Percentiles rank a stretch among this genome's conserved stretches.
Evolutionary conservation across 345 rosid species (phyloP).

Genomic region (Aethionema arabicum): DNA sequence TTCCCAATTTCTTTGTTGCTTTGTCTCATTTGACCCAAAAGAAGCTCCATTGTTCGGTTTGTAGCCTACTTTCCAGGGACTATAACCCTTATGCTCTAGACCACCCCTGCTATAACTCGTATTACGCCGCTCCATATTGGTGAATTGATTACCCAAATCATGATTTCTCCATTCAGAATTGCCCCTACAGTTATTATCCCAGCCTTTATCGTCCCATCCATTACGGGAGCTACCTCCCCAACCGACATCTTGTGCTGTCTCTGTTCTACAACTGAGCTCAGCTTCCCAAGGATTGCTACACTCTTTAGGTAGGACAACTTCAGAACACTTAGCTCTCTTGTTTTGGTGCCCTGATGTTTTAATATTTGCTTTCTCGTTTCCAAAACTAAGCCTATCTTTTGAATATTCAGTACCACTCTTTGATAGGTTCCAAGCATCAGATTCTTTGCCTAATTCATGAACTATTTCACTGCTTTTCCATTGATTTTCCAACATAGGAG

Average conservation of each 20-base stretch:
- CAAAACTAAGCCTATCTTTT: slow-evolving; percentile 26
- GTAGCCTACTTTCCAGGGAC: slow-evolving; percentile 29
- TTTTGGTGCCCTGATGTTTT: slow-evolving; percentile 28
- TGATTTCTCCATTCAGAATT: slow-evolving; percentile 23
- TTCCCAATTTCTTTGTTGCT: slow-evolving; percentile 33
- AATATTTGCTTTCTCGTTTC: slow-evolving; percentile 34
- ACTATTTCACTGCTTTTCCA: slow-evolving; percentile 38
- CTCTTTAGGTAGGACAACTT: background rate
- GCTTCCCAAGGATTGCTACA: slow-evolving; percentile 37
- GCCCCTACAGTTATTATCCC: slow-evolving; percentile 24
- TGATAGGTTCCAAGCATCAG: slow-evolving; percentile 38
- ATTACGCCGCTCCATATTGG: slow-evolving; percentile 16
- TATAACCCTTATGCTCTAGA: slow-evolving; percentile 35
- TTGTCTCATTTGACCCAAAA: slow-evolving; percentile 27
- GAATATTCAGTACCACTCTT: slow-evolving; percentile 24
- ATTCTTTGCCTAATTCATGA: background rate
- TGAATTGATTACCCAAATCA: slow-evolving; percentile 31
- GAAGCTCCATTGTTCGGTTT: slow-evolving; percentile 17
- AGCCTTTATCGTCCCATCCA: slow-evolving; percentile 30
- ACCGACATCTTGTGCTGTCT: slow-evolving; percentile 1
- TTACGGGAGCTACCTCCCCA: slow-evolving; percentile 36
- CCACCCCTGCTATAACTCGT: slow-evolving; percentile 26
- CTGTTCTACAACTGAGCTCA: slow-evolving; percentile 22
- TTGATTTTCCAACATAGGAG: slow-evolving; percentile 32
- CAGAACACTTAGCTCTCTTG: slow-evolving; percentile 29